Evolutionary conservation across 148 eudicot species (phyloP).

Genomic region (Chenopodium quinoa): DNA sequence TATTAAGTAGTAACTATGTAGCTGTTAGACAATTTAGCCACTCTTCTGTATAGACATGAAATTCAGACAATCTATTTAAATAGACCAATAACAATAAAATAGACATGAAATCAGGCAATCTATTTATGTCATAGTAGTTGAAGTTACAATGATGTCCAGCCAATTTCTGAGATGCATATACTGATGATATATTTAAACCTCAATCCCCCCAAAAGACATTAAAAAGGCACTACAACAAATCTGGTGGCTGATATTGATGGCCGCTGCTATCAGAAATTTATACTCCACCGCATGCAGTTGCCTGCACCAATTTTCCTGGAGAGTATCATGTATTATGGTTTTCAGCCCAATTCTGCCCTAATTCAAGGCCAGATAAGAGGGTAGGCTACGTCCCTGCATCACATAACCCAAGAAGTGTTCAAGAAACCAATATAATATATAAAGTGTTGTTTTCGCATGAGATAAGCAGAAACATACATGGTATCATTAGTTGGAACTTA

Average conservation of each 20-base stretch:
- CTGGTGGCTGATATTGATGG: conserved; percentile 7
- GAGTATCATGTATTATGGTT: not conserved
- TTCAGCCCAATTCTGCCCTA: not conserved
- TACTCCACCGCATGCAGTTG: not conserved
- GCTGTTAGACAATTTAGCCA: no score
- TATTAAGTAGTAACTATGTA: no score
- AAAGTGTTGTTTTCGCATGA: not conserved
- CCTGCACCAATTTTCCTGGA: not conserved
- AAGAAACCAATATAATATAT: not conserved
- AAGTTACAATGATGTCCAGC: not conserved
- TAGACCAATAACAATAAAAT: not conserved
- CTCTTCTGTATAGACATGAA: not conserved
- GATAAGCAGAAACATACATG: conserved; percentile 7
- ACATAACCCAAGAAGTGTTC: not conserved
- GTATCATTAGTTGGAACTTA: not conserved
- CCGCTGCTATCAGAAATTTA: not conserved
- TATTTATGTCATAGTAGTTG: not conserved
- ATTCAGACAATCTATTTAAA: not conserved
- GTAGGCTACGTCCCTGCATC: not conserved
- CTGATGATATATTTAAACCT: not conserved
- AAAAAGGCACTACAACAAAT: not conserved
- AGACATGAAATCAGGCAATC: not conserved
- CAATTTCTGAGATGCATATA: not conserved
- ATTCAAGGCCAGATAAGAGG: not conserved
- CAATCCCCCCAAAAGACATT: not conserved